Evolutionary conservation across 345 rosid genomes (phyloP), one percentile per base, ranked within the genome.

Genomic region (Garcia nutans): DNA sequence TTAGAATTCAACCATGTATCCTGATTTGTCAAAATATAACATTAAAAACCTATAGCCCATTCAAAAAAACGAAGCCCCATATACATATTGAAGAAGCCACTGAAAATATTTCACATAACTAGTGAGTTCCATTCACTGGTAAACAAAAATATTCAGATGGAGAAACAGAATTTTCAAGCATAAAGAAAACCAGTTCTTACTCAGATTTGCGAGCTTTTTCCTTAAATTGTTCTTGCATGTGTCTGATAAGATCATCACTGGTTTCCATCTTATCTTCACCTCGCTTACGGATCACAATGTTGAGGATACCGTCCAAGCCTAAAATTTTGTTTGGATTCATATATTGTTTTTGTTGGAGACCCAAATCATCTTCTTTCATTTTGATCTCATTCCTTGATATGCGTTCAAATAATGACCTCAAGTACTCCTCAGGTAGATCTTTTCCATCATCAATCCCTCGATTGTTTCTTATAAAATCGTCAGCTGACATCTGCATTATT

Each of bases 391-490:
- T 91, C 86, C 89, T 92, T 75, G 98, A 88, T 87, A 96, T 93
- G 77, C 98, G 85, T 61, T 91, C 99, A 86, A 81, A 93, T 73
- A 96, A 87, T 73, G 97, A 93, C 86, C 94, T 91, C 80, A 96
- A 72, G 82, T 91, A 91, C 72, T 93, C 98, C 84, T 92, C 98
- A 49, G 98, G 86, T 70, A 96, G 84, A 87, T 96, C 99, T 81
- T 93, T 91, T 74, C 98, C 98, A 77, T 96, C 99, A 83, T 96
- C 98, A 87, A 96, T 96, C 65, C 98, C 99, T 73, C 94, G 97
- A 77, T 96, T 96, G 84, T 96, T 96, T 85, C 94, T 89, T 71
- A 96, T 89, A 77, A 96, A 96, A 81, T 90, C 99, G 77, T 92
- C 99, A 83, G 97, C 93, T 55, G 97, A 92, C 99, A 96, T 96